Conservation (phyloP, 2,329 filamentous ascomycete species). For the Anthostomella pinea region DNA sequence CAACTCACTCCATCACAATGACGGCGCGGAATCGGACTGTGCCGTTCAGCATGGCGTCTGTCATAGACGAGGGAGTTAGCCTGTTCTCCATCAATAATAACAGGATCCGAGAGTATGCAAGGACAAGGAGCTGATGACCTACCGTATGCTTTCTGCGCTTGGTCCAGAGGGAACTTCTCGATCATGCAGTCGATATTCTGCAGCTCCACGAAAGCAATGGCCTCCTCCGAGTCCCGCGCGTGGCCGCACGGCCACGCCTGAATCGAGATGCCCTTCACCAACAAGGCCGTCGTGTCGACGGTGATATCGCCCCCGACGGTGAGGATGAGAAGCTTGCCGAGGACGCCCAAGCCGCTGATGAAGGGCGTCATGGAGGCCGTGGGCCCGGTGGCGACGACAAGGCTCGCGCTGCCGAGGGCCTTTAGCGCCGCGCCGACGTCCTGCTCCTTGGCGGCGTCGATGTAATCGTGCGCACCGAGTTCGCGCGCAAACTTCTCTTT, state of each 20-base stretch:
- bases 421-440: constrained; percentile 10
- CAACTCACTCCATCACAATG: constrained; percentile 8
- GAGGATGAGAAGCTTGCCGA: constrained; percentile 19
- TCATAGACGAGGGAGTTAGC: neutral
- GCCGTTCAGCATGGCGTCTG: constrained; percentile 13
- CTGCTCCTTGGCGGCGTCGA: constrained; percentile 30
- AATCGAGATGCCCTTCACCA: constrained; percentile 13
- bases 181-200: constrained; percentile 11
- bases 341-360: constrained; percentile 14
- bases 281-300: constrained; percentile 9
- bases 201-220: constrained; percentile 13
- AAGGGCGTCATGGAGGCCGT: constrained; percentile 13
- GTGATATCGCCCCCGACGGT: constrained; percentile 11
- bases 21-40: constrained; percentile 14
- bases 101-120: neutral
- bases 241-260: constrained; percentile 13
- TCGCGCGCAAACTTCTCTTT: constrained; percentile 54
- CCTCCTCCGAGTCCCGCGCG: constrained; percentile 11
- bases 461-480: constrained; percentile 56
- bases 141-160: constrained; percentile 18
- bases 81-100: no score
- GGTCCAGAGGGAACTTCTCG: constrained; percentile 14
- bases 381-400: constrained; percentile 11
- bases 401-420: constrained; percentile 9
- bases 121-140: constrained; percentile 1